These are phyloP conservation scores for Pharus latifolius DNA, from an alignment of 176 grass and related monocot genomes.

Conservation along the genomic window DNA sequence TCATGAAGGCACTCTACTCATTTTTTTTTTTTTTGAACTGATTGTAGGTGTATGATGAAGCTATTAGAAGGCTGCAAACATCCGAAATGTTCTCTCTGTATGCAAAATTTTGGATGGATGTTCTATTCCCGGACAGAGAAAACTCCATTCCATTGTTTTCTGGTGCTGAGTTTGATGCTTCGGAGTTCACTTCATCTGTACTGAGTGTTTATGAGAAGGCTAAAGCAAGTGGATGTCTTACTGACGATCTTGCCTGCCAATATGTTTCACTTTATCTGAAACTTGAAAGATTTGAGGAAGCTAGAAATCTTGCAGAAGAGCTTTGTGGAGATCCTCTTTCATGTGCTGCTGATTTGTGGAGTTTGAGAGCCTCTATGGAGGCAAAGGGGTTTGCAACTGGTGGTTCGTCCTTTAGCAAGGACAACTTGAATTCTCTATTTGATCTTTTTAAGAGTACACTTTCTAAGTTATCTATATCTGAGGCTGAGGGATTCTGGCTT, in stretches of 20 bases:
- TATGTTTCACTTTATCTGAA: slow-evolving; percentile 52
- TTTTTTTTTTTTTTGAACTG: background rate
- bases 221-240: slow-evolving; percentile 51
- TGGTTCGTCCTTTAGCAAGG: slow-evolving; percentile 33
- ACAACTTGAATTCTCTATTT: slow-evolving; percentile 51
- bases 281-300: slow-evolving; percentile 61
- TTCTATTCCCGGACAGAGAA: slow-evolving; percentile 33
- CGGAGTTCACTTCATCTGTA: slow-evolving; percentile 39
- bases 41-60: slow-evolving; percentile 80
- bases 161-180: slow-evolving; percentile 36
- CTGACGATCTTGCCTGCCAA: slow-evolving; percentile 62
- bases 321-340: slow-evolving; percentile 62
- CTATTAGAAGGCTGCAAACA: slow-evolving; percentile 56
- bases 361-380: slow-evolving; percentile 65
- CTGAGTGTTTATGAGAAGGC: slow-evolving; percentile 64
- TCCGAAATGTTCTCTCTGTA: slow-evolving; percentile 84
- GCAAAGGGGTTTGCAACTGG: slow-evolving; percentile 32
- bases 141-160: slow-evolving; percentile 28
- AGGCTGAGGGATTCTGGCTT: slow-evolving; percentile 66
- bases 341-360: slow-evolving; percentile 51
- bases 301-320: slow-evolving; percentile 58
- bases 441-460: slow-evolving; percentile 50
- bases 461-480: slow-evolving; percentile 35
- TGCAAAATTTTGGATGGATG: slow-evolving; percentile 67
- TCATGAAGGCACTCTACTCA: no score